phyloP scores from a whole-genome alignment of 495 filamentous ascomycete species.

The Bathelium albidoporum region DNA sequence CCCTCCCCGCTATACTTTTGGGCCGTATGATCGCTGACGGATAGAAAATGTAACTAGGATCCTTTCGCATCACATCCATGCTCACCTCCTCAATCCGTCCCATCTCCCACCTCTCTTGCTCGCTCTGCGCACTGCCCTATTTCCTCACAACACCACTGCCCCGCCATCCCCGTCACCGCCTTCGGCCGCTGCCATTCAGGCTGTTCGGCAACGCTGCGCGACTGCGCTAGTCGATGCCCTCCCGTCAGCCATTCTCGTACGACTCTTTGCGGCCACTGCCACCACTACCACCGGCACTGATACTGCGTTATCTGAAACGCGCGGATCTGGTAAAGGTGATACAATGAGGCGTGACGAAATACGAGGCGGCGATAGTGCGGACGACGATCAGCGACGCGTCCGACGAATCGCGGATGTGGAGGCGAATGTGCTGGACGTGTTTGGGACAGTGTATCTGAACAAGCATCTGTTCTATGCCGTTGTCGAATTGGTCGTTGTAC shows the following conservation, averaged over 20 bases:
- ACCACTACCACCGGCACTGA: too few relatives aligned
- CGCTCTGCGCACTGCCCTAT: constrained; percentile 59
- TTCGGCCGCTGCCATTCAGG: constrained; percentile 34
- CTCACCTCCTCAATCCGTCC: constrained; percentile 53
- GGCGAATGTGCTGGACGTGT: constrained; percentile 52
- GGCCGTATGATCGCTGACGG: constrained; percentile 32
- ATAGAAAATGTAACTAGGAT: constrained; percentile 43
- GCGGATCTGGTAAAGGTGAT: constrained; percentile 12
- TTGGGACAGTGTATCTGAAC: constrained; percentile 77
- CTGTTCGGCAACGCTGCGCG: constrained; percentile 49
- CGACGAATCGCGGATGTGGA: constrained; percentile 27
- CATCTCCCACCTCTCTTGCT: constrained; percentile 65
- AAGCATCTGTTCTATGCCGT: constrained; percentile 74
- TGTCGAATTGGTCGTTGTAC: constrained; percentile 65
- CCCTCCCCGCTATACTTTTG: neutral
- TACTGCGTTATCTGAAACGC: constrained; percentile 3
- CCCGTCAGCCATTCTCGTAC: constrained; percentile 33
- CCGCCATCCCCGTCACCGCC: constrained; percentile 30
- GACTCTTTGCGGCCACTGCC: constrained; percentile 42
- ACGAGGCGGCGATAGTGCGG: constrained; percentile 10
- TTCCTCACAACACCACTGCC: constrained; percentile 62
- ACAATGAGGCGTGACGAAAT: constrained; percentile 9
- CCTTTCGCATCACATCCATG: constrained; percentile 58
- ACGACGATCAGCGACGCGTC: neutral
- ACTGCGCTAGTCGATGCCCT: constrained; percentile 40